phyloP scores from a whole-genome alignment of 2,329 filamentous ascomycete species.

The Alternaria brassicicola region DNA sequence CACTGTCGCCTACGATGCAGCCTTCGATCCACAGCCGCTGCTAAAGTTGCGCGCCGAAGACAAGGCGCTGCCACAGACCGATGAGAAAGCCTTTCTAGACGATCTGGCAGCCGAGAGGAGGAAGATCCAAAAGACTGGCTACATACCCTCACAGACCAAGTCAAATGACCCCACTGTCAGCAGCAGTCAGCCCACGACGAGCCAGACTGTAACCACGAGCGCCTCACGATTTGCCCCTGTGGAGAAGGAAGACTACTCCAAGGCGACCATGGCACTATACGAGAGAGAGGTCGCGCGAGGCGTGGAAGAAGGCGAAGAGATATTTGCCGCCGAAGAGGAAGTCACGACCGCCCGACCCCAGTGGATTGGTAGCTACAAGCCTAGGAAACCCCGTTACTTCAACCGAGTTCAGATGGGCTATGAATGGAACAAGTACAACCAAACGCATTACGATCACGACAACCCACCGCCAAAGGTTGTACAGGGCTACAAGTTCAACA shows the following conservation, averaged over 20 bases:
- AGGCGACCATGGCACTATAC: conserved; percentile 86
- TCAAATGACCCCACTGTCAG: conserved; percentile 33
- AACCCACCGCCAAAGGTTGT: conserved; percentile 98
- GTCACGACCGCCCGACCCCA: conserved; percentile 70
- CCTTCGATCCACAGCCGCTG: conserved; percentile 68
- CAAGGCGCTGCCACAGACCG: conserved; percentile 63
- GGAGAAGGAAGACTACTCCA: conserved; percentile 79
- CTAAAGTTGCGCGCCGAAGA: conserved; percentile 69
- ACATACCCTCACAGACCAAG: conserved; percentile 65
- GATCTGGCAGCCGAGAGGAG: conserved; percentile 64
- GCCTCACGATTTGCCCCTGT: conserved; percentile 72
- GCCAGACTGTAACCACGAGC: conserved; percentile 57
- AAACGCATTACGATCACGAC: conserved; percentile 98
- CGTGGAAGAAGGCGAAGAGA: conserved; percentile 91
- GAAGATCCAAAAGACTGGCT: conserved; percentile 68
- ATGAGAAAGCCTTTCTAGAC: conserved; percentile 64
- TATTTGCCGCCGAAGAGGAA: conserved; percentile 88
- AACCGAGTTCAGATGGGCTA: conserved; percentile 99
- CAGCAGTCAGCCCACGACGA: conserved; percentile 42
- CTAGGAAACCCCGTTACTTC: conserved; percentile 94
- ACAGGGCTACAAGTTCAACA: conserved; percentile 99
- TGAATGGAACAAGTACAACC: conserved; percentile 99
- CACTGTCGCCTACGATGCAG: conserved; percentile 44
- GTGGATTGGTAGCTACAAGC: conserved; percentile 84
- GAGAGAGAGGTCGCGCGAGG: conserved; percentile 92